Base-by-base conservation (phyloP, 2,329 filamentous ascomycete genomes). In the Ascochyta rabiei region DNA sequence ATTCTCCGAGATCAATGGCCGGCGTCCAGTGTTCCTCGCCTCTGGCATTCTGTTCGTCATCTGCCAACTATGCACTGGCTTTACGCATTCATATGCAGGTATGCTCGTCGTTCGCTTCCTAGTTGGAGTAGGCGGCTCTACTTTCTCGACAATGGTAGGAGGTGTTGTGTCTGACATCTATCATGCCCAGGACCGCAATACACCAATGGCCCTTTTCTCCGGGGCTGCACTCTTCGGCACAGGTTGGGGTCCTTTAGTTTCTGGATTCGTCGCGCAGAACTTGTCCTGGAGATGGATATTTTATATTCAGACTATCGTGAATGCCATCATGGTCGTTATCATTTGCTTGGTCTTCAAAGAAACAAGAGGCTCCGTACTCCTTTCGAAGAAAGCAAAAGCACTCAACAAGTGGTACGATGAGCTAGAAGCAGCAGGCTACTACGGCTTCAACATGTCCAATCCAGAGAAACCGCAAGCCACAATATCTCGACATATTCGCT, bases 81-180 rank as follows among this genome's bases (percentile, higher is more conserved):
- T 90, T 0, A 89, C 91, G 6, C 79, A 81, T 0, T 84, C 84
- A 2, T 85, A 90, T 59, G 84, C 84, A 0, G 91, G 89, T 2
- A 89, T 96, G 83, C 73, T 96, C 0, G 76, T 92, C 2, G 84
- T 87, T 0, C 84, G 93, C 1, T 89, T 96, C 70, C 81, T 95
- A 41, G 83, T 86, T 9, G 93, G 93, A 1, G 85, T 86, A n/a
- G 90, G 89, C 6, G 88, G 85, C 6, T 91, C 87, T 43, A 86
- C 84, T 0, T 96, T 96, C 70, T 91, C 89, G 39, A 95, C 91
- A 19, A 93, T 96, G 82, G 89, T 96, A 0, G 93, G 93, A n/a
- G 93, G 93, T 3, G 89, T 97, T 4, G 88, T 97, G 35, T 89
- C 89, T 45, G 93, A 97, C 68, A 84, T 96, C 54, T 96, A 92